phyloP scores from a whole-genome alignment of 768 basidiomycete genomes.

The Tulasnella calospora region DNA sequence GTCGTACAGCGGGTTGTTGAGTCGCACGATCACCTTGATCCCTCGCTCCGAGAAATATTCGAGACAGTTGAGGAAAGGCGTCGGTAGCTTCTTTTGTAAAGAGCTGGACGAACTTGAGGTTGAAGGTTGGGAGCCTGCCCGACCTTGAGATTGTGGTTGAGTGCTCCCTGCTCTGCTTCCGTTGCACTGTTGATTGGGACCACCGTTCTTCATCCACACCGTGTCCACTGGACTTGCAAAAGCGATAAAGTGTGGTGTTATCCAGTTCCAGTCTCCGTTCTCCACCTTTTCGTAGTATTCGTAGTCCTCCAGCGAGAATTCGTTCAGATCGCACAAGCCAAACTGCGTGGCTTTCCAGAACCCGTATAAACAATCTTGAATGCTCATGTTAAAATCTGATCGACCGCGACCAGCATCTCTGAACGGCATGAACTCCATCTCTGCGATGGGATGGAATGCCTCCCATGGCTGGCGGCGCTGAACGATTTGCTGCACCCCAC shows the following conservation, averaged over 20 bases:
- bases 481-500: constrained; percentile 72
- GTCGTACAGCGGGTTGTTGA: constrained; percentile 92
- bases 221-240: constrained; percentile 89
- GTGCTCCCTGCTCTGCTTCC: constrained; percentile 16
- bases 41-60: constrained; percentile 86
- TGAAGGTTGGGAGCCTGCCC: constrained; percentile 35
- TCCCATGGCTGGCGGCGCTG: constrained; percentile 86
- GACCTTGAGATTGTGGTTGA: constrained; percentile 20
- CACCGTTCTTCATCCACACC: constrained; percentile 65
- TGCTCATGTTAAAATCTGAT: constrained; percentile 87
- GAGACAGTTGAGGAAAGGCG: constrained; percentile 82
- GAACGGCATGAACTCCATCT: constrained; percentile 90
- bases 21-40: constrained; percentile 84
- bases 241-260: constrained; percentile 86
- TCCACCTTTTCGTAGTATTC: constrained; percentile 94
- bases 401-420: constrained; percentile 90
- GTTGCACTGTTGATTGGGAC: constrained; percentile 10
- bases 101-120: constrained; percentile 34
- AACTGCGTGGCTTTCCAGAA: constrained; percentile 73
- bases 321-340: constrained; percentile 87
- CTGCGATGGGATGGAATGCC: constrained; percentile 89
- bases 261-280: constrained; percentile 94
- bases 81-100: constrained; percentile 69
- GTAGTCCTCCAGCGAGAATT: constrained; percentile 89
- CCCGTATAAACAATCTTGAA: constrained; percentile 88